Percentiles rank a stretch among this genome's conserved stretches.
Conservation (phyloP, 2,329 filamentous ascomycete species). For the Fusarium xyrophilum region DNA sequence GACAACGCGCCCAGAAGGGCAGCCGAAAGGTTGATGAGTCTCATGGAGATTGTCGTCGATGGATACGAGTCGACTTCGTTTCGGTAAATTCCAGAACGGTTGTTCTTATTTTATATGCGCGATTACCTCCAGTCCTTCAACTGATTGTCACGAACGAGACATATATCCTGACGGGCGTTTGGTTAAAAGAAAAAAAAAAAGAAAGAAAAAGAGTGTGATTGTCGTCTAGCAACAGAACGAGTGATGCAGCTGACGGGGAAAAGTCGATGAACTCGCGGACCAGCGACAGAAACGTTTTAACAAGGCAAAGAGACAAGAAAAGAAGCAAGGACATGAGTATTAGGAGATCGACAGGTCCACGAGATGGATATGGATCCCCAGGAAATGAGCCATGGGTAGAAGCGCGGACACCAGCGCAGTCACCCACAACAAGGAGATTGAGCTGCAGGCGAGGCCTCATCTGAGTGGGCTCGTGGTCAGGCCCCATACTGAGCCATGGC, state of each 20-base stretch:
- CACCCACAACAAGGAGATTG: constrained; percentile 34
- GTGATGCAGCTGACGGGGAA: constrained; percentile 33
- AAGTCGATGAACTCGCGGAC: constrained; percentile 26
- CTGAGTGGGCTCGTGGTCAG: constrained; percentile 21
- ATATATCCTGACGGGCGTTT: constrained; percentile 18
- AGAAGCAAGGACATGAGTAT: constrained; percentile 29
- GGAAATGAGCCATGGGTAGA: constrained; percentile 39
- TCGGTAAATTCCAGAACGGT: constrained; percentile 24
- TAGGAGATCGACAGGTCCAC: constrained; percentile 39
- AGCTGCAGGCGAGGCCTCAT: constrained; percentile 31
- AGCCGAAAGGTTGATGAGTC: constrained; percentile 57
- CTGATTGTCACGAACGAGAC: constrained; percentile 31
- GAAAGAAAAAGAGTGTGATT: constrained; percentile 36
- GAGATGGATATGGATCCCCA: constrained; percentile 37
- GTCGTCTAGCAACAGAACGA: constrained; percentile 40
- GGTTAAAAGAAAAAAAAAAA: too few relatives aligned
- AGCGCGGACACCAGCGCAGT: constrained; percentile 34
- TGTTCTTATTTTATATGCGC: constrained; percentile 31
- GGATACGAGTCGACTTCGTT: constrained; percentile 30
- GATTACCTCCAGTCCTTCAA: constrained; percentile 28
- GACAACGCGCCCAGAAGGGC: constrained; percentile 58
- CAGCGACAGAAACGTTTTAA: constrained; percentile 37
- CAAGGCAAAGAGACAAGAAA: constrained; percentile 30
- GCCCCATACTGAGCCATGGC: constrained; percentile 21
- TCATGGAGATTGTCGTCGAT: constrained; percentile 54